Percentiles rank a stretch among this genome's conserved stretches.
Evolutionary conservation across 768 basidiomycete genomes (phyloP).

Genomic region (Amanita subjunquillea): DNA sequence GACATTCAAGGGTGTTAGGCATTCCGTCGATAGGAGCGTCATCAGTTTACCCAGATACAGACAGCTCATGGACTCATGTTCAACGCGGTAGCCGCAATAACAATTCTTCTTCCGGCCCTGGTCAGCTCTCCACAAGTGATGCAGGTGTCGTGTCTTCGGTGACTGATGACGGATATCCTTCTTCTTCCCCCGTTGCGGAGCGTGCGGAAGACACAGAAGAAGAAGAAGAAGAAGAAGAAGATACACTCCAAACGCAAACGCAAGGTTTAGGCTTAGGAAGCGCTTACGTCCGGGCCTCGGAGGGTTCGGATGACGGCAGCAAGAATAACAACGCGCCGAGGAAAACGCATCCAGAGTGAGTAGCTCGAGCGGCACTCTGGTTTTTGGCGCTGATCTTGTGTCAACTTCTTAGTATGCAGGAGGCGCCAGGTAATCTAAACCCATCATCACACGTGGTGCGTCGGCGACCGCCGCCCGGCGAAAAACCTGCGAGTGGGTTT

Average conservation of each 20-base stretch:
- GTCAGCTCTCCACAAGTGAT: constrained; percentile 27
- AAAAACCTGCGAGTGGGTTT: constrained; percentile 53
- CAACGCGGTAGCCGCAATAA: constrained; percentile 27
- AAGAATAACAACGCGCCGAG: constrained; percentile 14
- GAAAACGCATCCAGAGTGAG: constrained; percentile 47
- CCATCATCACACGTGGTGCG: constrained; percentile 63
- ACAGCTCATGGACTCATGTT: constrained; percentile 68
- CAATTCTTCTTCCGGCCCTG: constrained; percentile 5
- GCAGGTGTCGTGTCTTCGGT: constrained; percentile 40
- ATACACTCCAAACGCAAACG: constrained; percentile 11
- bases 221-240: constrained; percentile 12
- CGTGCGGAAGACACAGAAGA: constrained; percentile 15
- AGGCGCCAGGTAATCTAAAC: constrained; percentile 41
- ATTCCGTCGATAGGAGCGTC: constrained; percentile 7
- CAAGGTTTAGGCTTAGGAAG: constrained; percentile 16
- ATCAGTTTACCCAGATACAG: constrained; percentile 31
- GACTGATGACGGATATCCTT: constrained; percentile 15
- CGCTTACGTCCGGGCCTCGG: constrained; percentile 13
- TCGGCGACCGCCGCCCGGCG: constrained; percentile 44
- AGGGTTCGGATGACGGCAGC: neutral
- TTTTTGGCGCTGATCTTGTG: neutral
- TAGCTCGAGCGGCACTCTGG: constrained; percentile 10
- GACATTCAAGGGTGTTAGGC: neutral
- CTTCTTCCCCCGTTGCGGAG: constrained; percentile 27
- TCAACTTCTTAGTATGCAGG: constrained; percentile 43